Percentiles rank a stretch among this genome's conserved stretches.
These are phyloP conservation scores for Epicoccum nigrum DNA, from an alignment of 2,329 filamentous ascomycete genomes.

Conservation along the genomic window DNA sequence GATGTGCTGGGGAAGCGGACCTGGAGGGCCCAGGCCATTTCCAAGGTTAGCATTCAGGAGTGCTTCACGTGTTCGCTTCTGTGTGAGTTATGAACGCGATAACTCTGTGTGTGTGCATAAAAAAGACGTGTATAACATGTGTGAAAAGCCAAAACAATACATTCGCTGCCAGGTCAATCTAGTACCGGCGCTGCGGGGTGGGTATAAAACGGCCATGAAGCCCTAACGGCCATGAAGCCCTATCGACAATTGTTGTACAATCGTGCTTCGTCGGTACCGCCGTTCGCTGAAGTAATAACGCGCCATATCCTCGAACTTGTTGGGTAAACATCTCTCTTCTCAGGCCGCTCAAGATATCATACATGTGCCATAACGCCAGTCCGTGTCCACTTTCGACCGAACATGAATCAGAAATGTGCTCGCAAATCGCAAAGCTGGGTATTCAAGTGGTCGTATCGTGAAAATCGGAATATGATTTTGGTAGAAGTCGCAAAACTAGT, in stretches of 20 bases:
- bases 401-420: slow-evolving; percentile 35
- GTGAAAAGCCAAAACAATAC: slow-evolving; percentile 3
- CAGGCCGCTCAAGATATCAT: slow-evolving; percentile 15
- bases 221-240: slow-evolving; percentile 9
- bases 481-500: slow-evolving; percentile 6
- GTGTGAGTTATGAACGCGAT: not conserved
- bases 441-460: slow-evolving; percentile 31
- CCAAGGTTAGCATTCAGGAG: slow-evolving; percentile 4
- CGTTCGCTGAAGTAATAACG: slow-evolving; percentile 12
- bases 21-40: not conserved
- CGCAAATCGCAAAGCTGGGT: slow-evolving; percentile 30
- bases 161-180: slow-evolving; percentile 19
- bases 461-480: slow-evolving; percentile 13
- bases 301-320: slow-evolving; percentile 5
- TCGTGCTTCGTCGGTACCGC: slow-evolving; percentile 16
- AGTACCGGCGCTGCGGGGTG: slow-evolving; percentile 26
- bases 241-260: slow-evolving; percentile 24
- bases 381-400: slow-evolving; percentile 25
- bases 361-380: slow-evolving; percentile 33
- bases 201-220: slow-evolving; percentile 26
- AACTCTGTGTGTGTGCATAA: slow-evolving; percentile 1
- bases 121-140: not conserved
- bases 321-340: not conserved
- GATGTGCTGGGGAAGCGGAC: slow-evolving; percentile 11
- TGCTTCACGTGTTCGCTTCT: not conserved